Base-by-base conservation (phyloP, 805 yeast species). In the Schwanniomyces yamadae region DNA sequence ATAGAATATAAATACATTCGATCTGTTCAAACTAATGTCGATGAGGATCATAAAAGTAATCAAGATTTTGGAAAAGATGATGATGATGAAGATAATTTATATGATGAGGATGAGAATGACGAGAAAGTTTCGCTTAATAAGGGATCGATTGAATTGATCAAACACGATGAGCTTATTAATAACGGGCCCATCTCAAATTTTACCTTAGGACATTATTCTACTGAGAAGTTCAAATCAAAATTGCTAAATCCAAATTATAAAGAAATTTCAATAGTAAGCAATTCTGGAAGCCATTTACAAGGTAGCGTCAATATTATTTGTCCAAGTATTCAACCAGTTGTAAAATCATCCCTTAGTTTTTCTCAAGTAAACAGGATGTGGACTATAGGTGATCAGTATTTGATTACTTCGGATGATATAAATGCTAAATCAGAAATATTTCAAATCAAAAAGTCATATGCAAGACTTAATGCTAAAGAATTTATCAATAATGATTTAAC, bases 111-210 rank as follows among this genome's bases (percentile, higher is more conserved):
- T 8, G 64, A 61, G 11, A 62, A 48, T n/a, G 54, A 52, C n/a
- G 44, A 27, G 9, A 48, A 49, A 35, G 44, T 34, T 20, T 18
- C 46, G 14, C 30, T 45, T 29, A 31, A 40, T 13, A 37, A 41
- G 4, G 49, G 57, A 13, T 32, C 33, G 4, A 40, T 63, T 24
- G 61, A 44, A 21, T 75, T 82, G 39, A 57, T 63, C 12, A 49
- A 66, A 13, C 62, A 72, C 21, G 93, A 87, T 45, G 59, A 62
- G 1, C 52, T 89, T 8, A 49, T 71, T 2, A 84, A 81, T 49
- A 68, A 75, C 45, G 96, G 96, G 0, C 95, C 96, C 0, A 65
- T 84, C 9, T 69, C 84, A 2, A 77, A 80, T 26, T 71, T 89
- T 43, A 71, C 89, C 0, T 48, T 81, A 22, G 96, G 90, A 0